Base-by-base conservation (phyloP, 441 rosid species). In the Aquilaria agallochum region DNA sequence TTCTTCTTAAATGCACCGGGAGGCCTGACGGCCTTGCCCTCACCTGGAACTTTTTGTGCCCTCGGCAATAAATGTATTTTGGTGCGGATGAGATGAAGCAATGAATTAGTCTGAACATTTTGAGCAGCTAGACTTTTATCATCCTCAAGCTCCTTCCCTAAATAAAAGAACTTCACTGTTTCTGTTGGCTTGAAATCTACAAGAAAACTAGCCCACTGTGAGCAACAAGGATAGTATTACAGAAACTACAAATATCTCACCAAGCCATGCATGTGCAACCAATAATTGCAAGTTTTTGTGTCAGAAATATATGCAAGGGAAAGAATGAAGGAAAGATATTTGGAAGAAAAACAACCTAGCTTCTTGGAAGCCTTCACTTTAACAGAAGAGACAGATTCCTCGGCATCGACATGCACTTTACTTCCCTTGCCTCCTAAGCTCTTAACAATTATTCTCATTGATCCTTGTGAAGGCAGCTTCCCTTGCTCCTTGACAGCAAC, bases 1-100 rank as follows among this genome's bases (percentile, higher is more conserved):
- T 92, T 95, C 92, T 89, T 95, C 91, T 95, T 95, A 82, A 92
- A 95, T 50, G 99, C 99, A 55, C 98, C 98, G 4, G 98, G 99
- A 70, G 99, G 99, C 62, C 95, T 81, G 76, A 90, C 73, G 56
- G 97, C 82, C 77, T 87, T 95, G 69, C 88, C 92, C 74, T 92
- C 96, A 15, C 96, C 87, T 1, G 96, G 98, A 67, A 92, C 82
- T 81, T 78, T 90, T 68, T 90, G 98, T 40, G 98, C 97, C 82
- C 76, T 81, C 31, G 98, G 94, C 85, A 84, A 78, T 74, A 83
- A 65, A 80, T 92, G 88, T 72, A 95, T 53, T 79, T 82, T 84
- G 62, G 98, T 84, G 57, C 97, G 96, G 53, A 95, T 89, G 75
- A 95, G 92, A 83, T 95, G 97, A 68, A 95, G 83, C 81, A 95